Conservation (phyloP, 2,329 filamentous ascomycete species). For the Lecanicillium sp. region DNA sequence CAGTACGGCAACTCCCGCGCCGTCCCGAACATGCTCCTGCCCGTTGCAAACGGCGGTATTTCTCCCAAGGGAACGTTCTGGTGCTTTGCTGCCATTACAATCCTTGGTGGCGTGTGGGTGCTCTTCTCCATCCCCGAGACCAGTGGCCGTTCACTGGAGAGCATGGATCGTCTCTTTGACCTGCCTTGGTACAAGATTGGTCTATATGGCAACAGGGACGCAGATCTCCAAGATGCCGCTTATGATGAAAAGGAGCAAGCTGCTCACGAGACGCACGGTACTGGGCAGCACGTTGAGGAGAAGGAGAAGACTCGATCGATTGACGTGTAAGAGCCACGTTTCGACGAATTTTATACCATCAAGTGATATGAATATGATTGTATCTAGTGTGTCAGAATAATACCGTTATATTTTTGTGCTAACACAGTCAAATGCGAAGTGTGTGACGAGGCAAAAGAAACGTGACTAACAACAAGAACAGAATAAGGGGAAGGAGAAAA, state of each 20-base stretch:
- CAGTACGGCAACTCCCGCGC: conserved; percentile 73
- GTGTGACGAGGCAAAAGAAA: too few relatives aligned
- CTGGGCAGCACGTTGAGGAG: conserved; percentile 32
- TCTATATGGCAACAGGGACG: conserved; percentile 45
- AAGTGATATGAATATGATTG: too few relatives aligned
- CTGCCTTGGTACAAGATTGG: conserved; percentile 73
- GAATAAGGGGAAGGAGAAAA: too few relatives aligned
- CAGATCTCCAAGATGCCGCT: conserved; percentile 39
- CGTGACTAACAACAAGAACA: too few relatives aligned
- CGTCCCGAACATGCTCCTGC: conserved; percentile 67
- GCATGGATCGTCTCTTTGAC: conserved; percentile 65
- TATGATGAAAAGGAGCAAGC: conserved; percentile 39
- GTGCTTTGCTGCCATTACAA: conserved; percentile 65
- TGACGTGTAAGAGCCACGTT: neutral
- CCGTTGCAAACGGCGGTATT: conserved; percentile 39
- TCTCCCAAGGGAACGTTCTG: conserved; percentile 65
- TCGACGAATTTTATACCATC: too few relatives aligned
- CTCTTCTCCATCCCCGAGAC: conserved; percentile 70
- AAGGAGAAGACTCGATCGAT: conserved; percentile 8
- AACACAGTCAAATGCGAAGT: too few relatives aligned
- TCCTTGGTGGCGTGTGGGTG: conserved; percentile 63
- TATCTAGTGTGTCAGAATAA: too few relatives aligned
- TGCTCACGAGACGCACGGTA: conserved; percentile 26
- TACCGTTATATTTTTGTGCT: too few relatives aligned
- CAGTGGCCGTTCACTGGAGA: conserved; percentile 57